Evolutionary conservation across 352 stramenopile genomes (phyloP).

Genomic region (Phytophthora cactorum): DNA sequence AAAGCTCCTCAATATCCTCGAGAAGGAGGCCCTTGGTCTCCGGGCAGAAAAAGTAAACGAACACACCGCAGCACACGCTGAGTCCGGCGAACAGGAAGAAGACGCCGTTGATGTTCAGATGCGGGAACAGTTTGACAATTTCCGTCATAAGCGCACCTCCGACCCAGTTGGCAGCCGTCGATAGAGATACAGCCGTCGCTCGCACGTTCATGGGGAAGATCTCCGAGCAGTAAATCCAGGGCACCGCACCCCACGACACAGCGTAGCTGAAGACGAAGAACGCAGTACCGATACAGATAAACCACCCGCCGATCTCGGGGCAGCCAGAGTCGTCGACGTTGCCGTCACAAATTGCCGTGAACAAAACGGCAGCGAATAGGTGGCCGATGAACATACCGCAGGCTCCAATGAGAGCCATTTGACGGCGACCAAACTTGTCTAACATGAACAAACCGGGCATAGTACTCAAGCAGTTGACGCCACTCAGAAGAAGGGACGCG

Average conservation of each 20-base stretch:
- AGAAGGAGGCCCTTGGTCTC: slow-evolving; percentile 36
- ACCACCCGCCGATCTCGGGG: slow-evolving; percentile 39
- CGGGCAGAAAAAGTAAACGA: slow-evolving; percentile 38
- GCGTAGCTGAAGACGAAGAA: slow-evolving; percentile 52
- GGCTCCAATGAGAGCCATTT: slow-evolving; percentile 43
- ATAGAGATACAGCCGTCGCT: slow-evolving; percentile 50
- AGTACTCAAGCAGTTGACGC: slow-evolving; percentile 42
- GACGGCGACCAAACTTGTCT: slow-evolving; percentile 41
- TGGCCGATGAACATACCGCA: slow-evolving; percentile 47
- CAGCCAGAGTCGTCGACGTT: slow-evolving; percentile 36
- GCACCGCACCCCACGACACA: slow-evolving; percentile 37
- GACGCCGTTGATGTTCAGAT: slow-evolving; percentile 41
- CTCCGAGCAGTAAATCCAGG: slow-evolving; percentile 69
- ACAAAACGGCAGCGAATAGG: slow-evolving; percentile 42
- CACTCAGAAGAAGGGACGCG: slow-evolving; percentile 31
- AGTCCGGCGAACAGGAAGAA: slow-evolving; percentile 38
- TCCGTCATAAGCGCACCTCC: slow-evolving; percentile 49
- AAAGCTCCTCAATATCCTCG: slow-evolving; percentile 37
- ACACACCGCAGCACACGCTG: slow-evolving; percentile 23
- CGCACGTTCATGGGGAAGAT: slow-evolving; percentile 64
- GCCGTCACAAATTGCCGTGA: slow-evolving; percentile 41
- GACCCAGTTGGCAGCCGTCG: slow-evolving; percentile 50
- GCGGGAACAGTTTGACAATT: slow-evolving; percentile 37
- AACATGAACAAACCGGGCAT: slow-evolving; percentile 40
- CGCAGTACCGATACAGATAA: slow-evolving; percentile 43